Evolutionary conservation across 2,329 filamentous ascomycete species (phyloP).

Genomic region (Paracamarosporium sp.): DNA sequence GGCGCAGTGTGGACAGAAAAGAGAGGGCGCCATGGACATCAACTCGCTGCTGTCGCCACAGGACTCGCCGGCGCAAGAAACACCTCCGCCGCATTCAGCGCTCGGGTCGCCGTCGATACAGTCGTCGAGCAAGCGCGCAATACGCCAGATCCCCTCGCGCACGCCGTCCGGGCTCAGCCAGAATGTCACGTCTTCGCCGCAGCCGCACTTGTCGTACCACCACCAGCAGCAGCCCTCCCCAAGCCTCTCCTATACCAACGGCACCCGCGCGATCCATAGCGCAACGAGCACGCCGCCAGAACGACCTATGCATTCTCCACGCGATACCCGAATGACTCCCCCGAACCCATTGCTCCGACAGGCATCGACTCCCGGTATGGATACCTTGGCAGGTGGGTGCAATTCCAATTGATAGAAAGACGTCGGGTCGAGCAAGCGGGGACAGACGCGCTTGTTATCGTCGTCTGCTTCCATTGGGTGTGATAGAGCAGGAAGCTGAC

Average conservation of each 20-base stretch:
- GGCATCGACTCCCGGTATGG: slow-evolving; percentile 55
- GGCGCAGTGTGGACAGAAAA: slow-evolving; percentile 1
- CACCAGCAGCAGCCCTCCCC: slow-evolving; percentile 39
- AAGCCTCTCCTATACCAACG: slow-evolving; percentile 35
- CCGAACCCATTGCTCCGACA: slow-evolving; percentile 47
- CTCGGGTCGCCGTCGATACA: slow-evolving; percentile 33
- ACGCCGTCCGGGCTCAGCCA: slow-evolving; percentile 55
- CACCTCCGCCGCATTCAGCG: slow-evolving; percentile 37
- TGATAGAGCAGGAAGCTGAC: neutral
- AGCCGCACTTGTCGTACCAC: slow-evolving; percentile 44
- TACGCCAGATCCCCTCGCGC: slow-evolving; percentile 44
- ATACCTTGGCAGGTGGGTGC: slow-evolving; percentile 53
- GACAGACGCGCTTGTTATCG: too few relatives aligned
- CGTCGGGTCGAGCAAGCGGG: too few relatives aligned
- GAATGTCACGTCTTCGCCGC: slow-evolving; percentile 44
- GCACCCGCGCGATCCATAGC: slow-evolving; percentile 37
- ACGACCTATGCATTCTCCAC: slow-evolving; percentile 33
- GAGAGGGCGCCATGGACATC: slow-evolving; percentile 53
- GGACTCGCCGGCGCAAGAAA: slow-evolving; percentile 49
- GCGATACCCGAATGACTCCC: slow-evolving; percentile 41
- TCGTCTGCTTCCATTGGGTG: neutral
- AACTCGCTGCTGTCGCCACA: slow-evolving; percentile 57
- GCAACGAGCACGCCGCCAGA: slow-evolving; percentile 38
- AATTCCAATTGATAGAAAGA: too few relatives aligned
- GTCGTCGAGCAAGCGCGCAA: slow-evolving; percentile 40